phyloP scores from a whole-genome alignment of 1,139 yeast species.

The Suhomyces chickasaworum region DNA sequence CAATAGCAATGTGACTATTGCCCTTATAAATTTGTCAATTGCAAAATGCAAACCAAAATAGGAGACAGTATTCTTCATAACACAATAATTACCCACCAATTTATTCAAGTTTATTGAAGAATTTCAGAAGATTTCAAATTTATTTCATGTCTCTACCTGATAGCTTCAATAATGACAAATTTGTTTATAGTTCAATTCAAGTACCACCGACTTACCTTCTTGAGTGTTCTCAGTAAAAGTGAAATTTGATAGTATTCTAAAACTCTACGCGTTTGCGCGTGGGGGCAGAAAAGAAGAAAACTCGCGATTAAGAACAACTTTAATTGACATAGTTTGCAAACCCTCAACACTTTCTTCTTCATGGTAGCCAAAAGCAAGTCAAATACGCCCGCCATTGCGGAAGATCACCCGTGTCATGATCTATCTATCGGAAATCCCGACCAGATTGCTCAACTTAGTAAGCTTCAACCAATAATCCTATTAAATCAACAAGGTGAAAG shows the following conservation, averaged over 20 bases:
- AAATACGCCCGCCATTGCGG: conserved; percentile 14
- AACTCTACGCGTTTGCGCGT: background rate
- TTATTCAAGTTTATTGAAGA: no score
- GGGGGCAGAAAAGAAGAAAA: no score
- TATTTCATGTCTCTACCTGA: no score
- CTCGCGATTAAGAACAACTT: background rate
- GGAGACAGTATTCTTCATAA: no score
- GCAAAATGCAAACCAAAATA: no score
- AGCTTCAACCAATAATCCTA: conserved; percentile 31
- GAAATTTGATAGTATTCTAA: background rate
- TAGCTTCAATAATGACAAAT: no score
- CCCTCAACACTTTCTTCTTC: background rate
- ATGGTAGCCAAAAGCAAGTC: conserved; percentile 20
- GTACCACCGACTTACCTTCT: no score
- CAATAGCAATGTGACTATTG: no score
- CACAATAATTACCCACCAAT: no score
- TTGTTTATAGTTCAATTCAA: no score
- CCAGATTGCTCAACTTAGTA: conserved; percentile 29
- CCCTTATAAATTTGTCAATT: no score
- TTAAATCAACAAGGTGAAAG: conserved; percentile 25
- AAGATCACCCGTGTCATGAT: conserved; percentile 26
- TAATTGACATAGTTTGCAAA: background rate
- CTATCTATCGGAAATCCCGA: conserved; percentile 32
- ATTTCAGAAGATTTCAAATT: no score
- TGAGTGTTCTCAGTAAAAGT: background rate